These are phyloP conservation scores for Neonectria sp. DNA, from an alignment of 2,329 filamentous ascomycete species.

Conservation along the genomic window DNA sequence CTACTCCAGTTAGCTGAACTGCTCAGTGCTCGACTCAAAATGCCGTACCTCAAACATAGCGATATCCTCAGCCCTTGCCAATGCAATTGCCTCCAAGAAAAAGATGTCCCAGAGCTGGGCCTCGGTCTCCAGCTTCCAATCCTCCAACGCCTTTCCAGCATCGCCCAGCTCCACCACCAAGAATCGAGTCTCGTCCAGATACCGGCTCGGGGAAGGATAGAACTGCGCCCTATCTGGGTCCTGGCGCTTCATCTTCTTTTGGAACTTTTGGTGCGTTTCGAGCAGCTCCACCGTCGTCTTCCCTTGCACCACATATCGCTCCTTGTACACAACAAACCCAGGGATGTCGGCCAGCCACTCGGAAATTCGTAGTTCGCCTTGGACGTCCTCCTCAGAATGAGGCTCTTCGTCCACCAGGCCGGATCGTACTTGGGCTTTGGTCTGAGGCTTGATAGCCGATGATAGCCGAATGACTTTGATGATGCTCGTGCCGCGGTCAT, in stretches of 20 bases:
- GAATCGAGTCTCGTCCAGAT: constrained; percentile 71
- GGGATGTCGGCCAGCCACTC: constrained; percentile 76
- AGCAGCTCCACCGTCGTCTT: constrained; percentile 67
- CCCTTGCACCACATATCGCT: constrained; percentile 72
- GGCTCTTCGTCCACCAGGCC: constrained; percentile 73
- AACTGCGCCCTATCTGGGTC: constrained; percentile 72
- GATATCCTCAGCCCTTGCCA: constrained; percentile 71
- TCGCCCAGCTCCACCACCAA: constrained; percentile 76
- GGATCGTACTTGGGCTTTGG: constrained; percentile 67
- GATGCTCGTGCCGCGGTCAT: constrained; percentile 72
- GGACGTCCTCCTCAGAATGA: constrained; percentile 67
- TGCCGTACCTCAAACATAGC: constrained; percentile 71
- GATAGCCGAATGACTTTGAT: constrained; percentile 75
- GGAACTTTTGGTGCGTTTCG: constrained; percentile 73
- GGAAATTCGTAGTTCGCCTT: constrained; percentile 74
- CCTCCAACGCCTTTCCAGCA: constrained; percentile 72
- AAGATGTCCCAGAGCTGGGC: constrained; percentile 76
- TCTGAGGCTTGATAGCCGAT: constrained; percentile 71
- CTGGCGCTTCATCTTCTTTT: constrained; percentile 67
- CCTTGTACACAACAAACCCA: constrained; percentile 77
- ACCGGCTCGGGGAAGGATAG: constrained; percentile 74
- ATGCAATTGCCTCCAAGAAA: constrained; percentile 71
- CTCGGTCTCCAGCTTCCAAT: constrained; percentile 64
- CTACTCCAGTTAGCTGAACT: constrained; percentile 52
- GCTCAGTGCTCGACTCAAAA: background rate